These are phyloP conservation scores for Tillandsia fasciculata DNA, from an alignment of 176 grass and related monocot genomes.

Conservation along the genomic window DNA sequence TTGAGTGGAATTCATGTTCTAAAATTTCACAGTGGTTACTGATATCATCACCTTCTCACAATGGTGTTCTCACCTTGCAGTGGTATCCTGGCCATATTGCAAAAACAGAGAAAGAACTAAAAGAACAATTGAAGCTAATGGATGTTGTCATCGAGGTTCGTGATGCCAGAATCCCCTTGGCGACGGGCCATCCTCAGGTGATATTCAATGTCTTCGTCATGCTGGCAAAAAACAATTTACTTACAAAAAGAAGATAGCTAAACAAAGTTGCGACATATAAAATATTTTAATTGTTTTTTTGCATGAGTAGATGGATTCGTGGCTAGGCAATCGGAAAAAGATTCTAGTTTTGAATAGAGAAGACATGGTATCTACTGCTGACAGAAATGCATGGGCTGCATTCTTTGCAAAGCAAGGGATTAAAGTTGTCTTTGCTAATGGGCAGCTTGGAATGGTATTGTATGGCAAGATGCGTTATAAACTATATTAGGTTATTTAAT, in stretches of 20 bases:
- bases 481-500: slow-evolving; percentile 2
- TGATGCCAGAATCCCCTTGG: slow-evolving; percentile 88
- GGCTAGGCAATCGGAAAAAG: slow-evolving; percentile 74
- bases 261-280: neutral
- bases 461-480: slow-evolving; percentile 1
- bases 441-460: slow-evolving; percentile 86
- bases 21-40: neutral
- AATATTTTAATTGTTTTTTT: slow-evolving; percentile 11
- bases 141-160: slow-evolving; percentile 97
- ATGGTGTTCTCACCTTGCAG: slow-evolving; percentile 32
- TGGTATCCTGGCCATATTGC: slow-evolving; percentile 99
- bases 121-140: slow-evolving; percentile 83
- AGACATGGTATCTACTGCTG: slow-evolving; percentile 81
- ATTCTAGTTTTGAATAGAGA: slow-evolving; percentile 95
- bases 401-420: slow-evolving; percentile 78
- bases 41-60: neutral
- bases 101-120: slow-evolving; percentile 96
- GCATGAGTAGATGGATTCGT: slow-evolving; percentile 71
- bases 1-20: neutral
- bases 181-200: slow-evolving; percentile 90
- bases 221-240: slow-evolving; percentile 7
- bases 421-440: slow-evolving; percentile 84
- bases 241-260: too few species aligned
- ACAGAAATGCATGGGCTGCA: slow-evolving; percentile 84
- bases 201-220: slow-evolving; percentile 15